Evolutionary conservation across 768 basidiomycete genomes (phyloP), one percentile per base, ranked within the genome.

Genomic region (Xerocomellus amylosporus): DNA sequence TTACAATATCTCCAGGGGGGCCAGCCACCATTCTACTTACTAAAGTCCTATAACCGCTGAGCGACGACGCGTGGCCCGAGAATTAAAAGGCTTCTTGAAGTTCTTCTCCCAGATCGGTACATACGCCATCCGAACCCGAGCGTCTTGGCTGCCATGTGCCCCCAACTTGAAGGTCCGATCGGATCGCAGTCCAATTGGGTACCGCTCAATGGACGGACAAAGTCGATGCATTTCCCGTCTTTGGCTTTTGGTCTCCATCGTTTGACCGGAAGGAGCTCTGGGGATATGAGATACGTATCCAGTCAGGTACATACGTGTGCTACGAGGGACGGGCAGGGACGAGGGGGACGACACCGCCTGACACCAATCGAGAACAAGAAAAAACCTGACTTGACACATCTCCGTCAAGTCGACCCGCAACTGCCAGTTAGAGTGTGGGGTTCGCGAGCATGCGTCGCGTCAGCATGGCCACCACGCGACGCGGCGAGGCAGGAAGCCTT

Each of bases 381-480:
- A 15, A 22, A 15, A 8, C n/a, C n/a, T n/a, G n/a, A 47, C 19
- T 34, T 34, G 45, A 15, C 31, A 46, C 33, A 24, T n/a, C 9
- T 9, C 34, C 46, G 20, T 26, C 46, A 26, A 22, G n/a, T n/a
- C n/a, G n/a, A 31, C 13, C 31, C 17, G 22, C 14, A 4, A 30
- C 15, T 55, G 43, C 20, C 14, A 24, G 44, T 31, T 58, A 28
- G 24, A 22, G 13, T 14, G 40, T 40, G 53, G 43, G 53, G 42
- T 46, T 36, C 43, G 33, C 42, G 15, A 7, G 33, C 28, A 45
- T 37, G 38, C 19, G 37, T 53, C 46, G 58, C 34, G 31, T 58
- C 51, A n/a, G 42, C 53, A 45, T 59, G 58, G 34, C 17, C 39
- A 42, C 36, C 59, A 62, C 60, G 59, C 48, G 52, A 49, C 28